Conservation (phyloP, 1,284 basidiomycete species). For the Trametes pubescens region DNA sequence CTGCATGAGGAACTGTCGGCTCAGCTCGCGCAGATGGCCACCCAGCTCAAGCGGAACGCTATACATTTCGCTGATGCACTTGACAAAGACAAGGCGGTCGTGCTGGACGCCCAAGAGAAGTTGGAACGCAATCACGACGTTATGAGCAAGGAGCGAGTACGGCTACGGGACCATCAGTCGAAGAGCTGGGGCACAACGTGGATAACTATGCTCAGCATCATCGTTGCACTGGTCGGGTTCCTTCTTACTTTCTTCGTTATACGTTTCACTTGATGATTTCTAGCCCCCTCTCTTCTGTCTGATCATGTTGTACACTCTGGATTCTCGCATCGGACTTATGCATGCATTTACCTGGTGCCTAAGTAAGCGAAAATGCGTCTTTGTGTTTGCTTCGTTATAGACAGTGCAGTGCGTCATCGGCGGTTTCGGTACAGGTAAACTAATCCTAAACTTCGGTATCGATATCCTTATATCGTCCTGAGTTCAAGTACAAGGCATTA, state of each 20-base stretch:
- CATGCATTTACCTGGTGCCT: not conserved
- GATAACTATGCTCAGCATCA: slow-evolving; percentile 65
- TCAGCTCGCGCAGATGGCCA: slow-evolving; percentile 80
- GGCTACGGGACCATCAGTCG: slow-evolving; percentile 68
- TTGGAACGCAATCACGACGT: slow-evolving; percentile 74
- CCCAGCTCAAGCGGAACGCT: slow-evolving; percentile 79
- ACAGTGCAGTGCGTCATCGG: no score
- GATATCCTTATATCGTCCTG: no score
- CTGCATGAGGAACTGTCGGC: slow-evolving; percentile 77
- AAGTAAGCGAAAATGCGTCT: no score
- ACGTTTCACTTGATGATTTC: slow-evolving; percentile 56
- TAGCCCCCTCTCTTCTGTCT: no score
- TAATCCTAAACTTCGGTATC: no score
- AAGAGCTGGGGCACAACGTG: slow-evolving; percentile 80
- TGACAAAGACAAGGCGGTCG: slow-evolving; percentile 67
- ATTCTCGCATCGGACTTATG: not conserved
- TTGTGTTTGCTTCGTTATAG: no score
- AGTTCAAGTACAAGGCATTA: no score
- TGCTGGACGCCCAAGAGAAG: slow-evolving; percentile 69
- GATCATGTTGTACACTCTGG: not conserved
- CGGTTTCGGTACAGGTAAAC: no score
- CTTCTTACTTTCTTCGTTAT: slow-evolving; percentile 78
- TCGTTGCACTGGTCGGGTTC: slow-evolving; percentile 69
- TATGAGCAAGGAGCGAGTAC: slow-evolving; percentile 70
- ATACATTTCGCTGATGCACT: slow-evolving; percentile 73